Base-by-base conservation (phyloP, 352 stramenopile species). In the Peronospora belbahrii region DNA sequence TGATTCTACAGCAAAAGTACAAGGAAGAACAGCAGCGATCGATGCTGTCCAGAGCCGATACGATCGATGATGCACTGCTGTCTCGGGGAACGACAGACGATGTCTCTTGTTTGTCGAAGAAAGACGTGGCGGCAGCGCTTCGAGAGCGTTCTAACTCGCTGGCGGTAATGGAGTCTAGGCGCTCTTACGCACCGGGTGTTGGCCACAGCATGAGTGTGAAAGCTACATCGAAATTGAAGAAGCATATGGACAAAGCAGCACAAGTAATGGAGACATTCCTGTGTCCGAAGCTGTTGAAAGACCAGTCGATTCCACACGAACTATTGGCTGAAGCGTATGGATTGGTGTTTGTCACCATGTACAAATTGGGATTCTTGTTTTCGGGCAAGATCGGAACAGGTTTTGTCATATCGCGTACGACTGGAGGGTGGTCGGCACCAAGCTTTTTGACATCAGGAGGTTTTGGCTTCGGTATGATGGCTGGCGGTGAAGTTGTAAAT, bases 401-500 rank as follows among this genome's bases (percentile, higher is more conserved):
- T 1, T 89, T 89, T 56, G 48, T 89, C 40, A 83, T 89, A 40
- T 81, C 78, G 6, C 70, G 75, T 34, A 89, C 78, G 6, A 65
- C 73, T 13, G 64, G 64, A 20, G 78, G 78, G 15, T 89, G 78
- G 78, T 89, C 78, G 11, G 73, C 78, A 40, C 78, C 78, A 19
- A 79, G 68, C 11, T 89, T 89, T 48, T 42, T 89, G 11, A 75
- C 59, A 30, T 87, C 71, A 1, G 78, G 74, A 18, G 78, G 78
- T 6, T 52, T 89, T 41, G 78, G 78, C 4, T 89, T 89, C 49
- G 78, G 78, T 4, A 89, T 89, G 74, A 89, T 89, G 74, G 78
- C 74, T n/a, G 78, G 78, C 8, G 78, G 74, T 14, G 74, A 89
- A 57, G 52, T 85, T 46, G 74, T 89, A 30, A 80, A 87, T 49